Conservation (phyloP, 495 filamentous ascomycete species). For the Oleoguttula mirabilis region DNA sequence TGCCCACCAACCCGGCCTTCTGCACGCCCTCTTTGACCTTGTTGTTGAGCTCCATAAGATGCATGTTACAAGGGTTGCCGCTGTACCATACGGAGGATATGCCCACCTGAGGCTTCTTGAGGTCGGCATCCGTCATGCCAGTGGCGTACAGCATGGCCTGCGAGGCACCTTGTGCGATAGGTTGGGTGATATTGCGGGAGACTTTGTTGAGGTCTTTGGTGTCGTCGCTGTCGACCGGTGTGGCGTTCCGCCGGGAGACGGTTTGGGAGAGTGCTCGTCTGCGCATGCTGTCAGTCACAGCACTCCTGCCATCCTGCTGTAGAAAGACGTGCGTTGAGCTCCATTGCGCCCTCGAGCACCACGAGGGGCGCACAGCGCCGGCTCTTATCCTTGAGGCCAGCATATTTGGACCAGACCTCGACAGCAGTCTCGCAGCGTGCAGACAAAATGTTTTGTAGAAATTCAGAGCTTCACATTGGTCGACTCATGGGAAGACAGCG, state of each 20-base stretch:
- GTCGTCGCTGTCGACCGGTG: conserved; percentile 16
- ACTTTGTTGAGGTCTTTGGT: conserved; percentile 55
- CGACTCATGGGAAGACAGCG: too few species aligned
- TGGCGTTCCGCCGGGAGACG: conserved; percentile 3
- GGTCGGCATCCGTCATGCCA: conserved; percentile 67
- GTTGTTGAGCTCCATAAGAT: conserved; percentile 76
- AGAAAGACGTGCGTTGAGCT: background rate
- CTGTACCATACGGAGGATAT: conserved; percentile 89
- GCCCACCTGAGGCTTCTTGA: conserved; percentile 90
- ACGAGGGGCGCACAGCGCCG: conserved; percentile 10
- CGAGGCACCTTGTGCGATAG: conserved; percentile 92
- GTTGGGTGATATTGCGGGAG: conserved; percentile 78
- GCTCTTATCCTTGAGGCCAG: background rate
- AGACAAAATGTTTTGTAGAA: background rate
- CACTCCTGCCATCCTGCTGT: background rate
- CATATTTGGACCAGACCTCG: background rate
- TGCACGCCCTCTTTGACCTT: conserved; percentile 76
- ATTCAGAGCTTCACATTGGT: background rate
- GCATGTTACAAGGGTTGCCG: conserved; percentile 99
- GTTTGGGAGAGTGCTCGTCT: conserved; percentile 18
- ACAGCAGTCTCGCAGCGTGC: background rate
- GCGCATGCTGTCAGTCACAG: background rate
- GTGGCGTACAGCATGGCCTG: conserved; percentile 99
- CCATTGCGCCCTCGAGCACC: conserved; percentile 17
- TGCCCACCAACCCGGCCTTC: conserved; percentile 43